Percentiles rank a stretch among this genome's conserved stretches.
Evolutionary conservation across 2,329 filamentous ascomycete species (phyloP).

Genomic region (Verticillium isaacii): DNA sequence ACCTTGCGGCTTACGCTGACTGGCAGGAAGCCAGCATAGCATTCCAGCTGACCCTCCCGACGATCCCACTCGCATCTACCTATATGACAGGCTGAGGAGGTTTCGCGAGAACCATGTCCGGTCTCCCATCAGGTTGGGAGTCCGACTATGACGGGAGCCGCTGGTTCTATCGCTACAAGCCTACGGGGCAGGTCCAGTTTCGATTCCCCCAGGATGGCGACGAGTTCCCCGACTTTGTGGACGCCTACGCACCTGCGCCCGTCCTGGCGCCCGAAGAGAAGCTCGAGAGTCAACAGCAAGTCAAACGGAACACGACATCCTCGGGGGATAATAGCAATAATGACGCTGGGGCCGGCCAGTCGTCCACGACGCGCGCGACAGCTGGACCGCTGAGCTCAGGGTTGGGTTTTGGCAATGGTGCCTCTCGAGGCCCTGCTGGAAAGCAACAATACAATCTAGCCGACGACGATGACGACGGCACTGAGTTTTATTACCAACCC

Average conservation of each 20-base stretch:
- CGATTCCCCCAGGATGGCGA: slow-evolving; percentile 53
- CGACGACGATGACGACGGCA: slow-evolving; percentile 25
- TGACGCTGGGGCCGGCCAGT: background rate
- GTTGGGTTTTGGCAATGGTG: slow-evolving; percentile 9
- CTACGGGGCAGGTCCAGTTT: slow-evolving; percentile 50
- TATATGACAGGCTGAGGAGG: background rate
- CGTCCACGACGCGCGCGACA: slow-evolving; percentile 12
- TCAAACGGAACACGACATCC: slow-evolving; percentile 28
- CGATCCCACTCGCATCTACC: background rate
- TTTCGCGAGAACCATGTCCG: slow-evolving; percentile 25
- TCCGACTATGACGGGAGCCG: slow-evolving; percentile 52
- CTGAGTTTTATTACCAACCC: slow-evolving; percentile 41
- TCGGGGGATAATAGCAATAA: slow-evolving; percentile 7
- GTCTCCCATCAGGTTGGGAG: slow-evolving; percentile 50
- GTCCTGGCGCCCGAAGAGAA: slow-evolving; percentile 46
- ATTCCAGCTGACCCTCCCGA: background rate
- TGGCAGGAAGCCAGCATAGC: background rate
- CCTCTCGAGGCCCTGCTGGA: slow-evolving; percentile 2
- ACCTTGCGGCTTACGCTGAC: background rate
- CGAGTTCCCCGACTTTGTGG: slow-evolving; percentile 50
- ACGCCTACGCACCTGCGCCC: slow-evolving; percentile 26
- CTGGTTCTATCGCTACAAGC: slow-evolving; percentile 54
- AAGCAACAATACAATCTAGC: slow-evolving; percentile 12
- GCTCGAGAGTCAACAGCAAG: slow-evolving; percentile 46
- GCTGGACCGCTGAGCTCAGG: slow-evolving; percentile 14